Evolutionary conservation across 1,139 yeast species (phyloP).

Genomic region (Hansenula anomala): DNA sequence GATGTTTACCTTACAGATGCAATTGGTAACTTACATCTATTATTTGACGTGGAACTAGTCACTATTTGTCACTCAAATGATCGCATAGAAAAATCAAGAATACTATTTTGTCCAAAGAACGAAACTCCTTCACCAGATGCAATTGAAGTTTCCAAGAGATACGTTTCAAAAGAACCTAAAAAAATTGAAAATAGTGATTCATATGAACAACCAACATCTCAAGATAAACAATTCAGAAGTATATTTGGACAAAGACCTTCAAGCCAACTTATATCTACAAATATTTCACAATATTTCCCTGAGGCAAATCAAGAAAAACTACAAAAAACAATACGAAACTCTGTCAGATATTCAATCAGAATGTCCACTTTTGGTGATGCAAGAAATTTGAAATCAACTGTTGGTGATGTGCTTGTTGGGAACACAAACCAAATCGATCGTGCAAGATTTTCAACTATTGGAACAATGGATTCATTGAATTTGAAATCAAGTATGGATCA

Average conservation of each 20-base stretch:
- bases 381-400: constrained; percentile 31
- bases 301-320: constrained; percentile 69
- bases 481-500: constrained; percentile 20
- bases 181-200: constrained; percentile 3
- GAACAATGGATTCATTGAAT: constrained; percentile 22
- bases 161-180: constrained; percentile 19
- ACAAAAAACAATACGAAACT: constrained; percentile 77
- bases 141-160: constrained; percentile 55
- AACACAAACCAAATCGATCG: constrained; percentile 57
- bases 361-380: constrained; percentile 29
- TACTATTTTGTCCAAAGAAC: constrained; percentile 62
- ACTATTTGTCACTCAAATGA: constrained; percentile 78
- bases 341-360: constrained; percentile 71
- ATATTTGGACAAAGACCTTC: constrained; percentile 92
- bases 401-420: constrained; percentile 65
- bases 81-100: constrained; percentile 64
- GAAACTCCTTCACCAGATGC: constrained; percentile 67
- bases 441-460: constrained; percentile 32
- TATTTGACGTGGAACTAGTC: constrained; percentile 77
- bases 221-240: constrained; percentile 35
- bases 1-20: constrained; percentile 43
- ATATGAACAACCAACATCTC: background rate
- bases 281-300: constrained; percentile 89
- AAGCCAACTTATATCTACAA: constrained; percentile 84
- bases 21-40: constrained; percentile 41